Evolutionary conservation across 2,329 filamentous ascomycete species (phyloP).

Genomic region (Fusarium camptoceras): DNA sequence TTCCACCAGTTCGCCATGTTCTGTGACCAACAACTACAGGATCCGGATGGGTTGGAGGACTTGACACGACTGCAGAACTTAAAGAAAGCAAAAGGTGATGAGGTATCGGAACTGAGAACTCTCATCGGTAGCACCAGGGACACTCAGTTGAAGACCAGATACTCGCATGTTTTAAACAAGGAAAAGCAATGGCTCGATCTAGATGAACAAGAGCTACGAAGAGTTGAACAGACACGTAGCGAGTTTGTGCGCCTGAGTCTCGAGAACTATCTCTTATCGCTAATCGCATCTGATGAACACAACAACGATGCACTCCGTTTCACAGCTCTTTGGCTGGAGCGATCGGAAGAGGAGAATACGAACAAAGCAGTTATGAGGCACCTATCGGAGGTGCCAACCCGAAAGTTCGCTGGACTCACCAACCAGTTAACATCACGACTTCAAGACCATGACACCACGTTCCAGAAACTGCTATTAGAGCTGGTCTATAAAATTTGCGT

Average conservation of each 20-base stretch:
- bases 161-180: constrained; percentile 73
- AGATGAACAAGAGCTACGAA: constrained; percentile 86
- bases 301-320: constrained; percentile 93
- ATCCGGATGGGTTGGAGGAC: constrained; percentile 85
- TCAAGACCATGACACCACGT: constrained; percentile 75
- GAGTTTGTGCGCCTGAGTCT: constrained; percentile 89
- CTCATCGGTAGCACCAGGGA: constrained; percentile 64
- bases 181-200: constrained; percentile 92
- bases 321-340: constrained; percentile 92
- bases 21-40: constrained; percentile 93
- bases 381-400: constrained; percentile 80
- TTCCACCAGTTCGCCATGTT: constrained; percentile 96
- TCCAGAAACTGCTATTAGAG: constrained; percentile 79
- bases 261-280: constrained; percentile 90
- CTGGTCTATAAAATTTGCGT: constrained; percentile 86
- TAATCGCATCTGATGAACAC: constrained; percentile 87
- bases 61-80: constrained; percentile 83
- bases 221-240: constrained; percentile 79
- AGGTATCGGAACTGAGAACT: constrained; percentile 78
- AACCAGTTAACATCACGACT: constrained; percentile 97
- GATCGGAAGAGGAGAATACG: constrained; percentile 78
- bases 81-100: constrained; percentile 81
- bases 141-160: constrained; percentile 64
- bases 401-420: constrained; percentile 93
- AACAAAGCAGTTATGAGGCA: constrained; percentile 81